Evolutionary conservation across 805 yeast genomes (phyloP), one percentile per base, ranked within the genome.

Genomic region (Hanseniaspora vineae): DNA sequence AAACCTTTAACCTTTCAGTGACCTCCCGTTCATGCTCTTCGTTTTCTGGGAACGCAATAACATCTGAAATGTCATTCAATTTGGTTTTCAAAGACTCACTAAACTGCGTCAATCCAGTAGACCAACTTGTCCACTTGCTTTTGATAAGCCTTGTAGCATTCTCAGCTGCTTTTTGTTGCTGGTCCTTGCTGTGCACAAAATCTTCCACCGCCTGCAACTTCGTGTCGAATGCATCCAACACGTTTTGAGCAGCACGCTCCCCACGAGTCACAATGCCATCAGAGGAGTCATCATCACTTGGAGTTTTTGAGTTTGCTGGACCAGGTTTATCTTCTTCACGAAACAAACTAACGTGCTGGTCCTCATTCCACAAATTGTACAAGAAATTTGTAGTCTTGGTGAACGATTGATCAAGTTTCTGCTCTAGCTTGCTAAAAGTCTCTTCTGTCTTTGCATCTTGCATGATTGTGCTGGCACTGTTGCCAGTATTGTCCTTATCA

Each of bases 1-100:
- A 64, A 31, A 73, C 71, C 55, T 71, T 72, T 45, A 81, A 57
- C 57, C 80, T 84, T 3, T 82, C 78, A 47, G 81, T 87, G 1
- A 81, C 72, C 51, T 23, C 29, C 87, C 69, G 17, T 75, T 72
- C 40, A 15, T 14, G 17, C 40, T n/a, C 17, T 18, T n/a, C 17
- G 19, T 15, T 18, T 15, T 10, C 19, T 37, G 40, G 40, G 5
- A 15, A n/a, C 12, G 19, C 40, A n/a, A 37, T 9, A 4, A n/a
- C 14, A n/a, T 15, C 19, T 14, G 19, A 14, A 14, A 37, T 19
- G 19, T 37, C 40, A 10, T 37, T 15, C 19, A 37, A n/a, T 18
- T 37, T 37, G 20, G 12, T 37, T 15, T 37, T 37, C 40, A 37
- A 37, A 37, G 17, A n/a, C 19, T 37, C 40, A 10, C 40, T 18